phyloP scores from a whole-genome alignment of 2,329 filamentous ascomycete genomes.

The Gaeumannomyces tritici region DNA sequence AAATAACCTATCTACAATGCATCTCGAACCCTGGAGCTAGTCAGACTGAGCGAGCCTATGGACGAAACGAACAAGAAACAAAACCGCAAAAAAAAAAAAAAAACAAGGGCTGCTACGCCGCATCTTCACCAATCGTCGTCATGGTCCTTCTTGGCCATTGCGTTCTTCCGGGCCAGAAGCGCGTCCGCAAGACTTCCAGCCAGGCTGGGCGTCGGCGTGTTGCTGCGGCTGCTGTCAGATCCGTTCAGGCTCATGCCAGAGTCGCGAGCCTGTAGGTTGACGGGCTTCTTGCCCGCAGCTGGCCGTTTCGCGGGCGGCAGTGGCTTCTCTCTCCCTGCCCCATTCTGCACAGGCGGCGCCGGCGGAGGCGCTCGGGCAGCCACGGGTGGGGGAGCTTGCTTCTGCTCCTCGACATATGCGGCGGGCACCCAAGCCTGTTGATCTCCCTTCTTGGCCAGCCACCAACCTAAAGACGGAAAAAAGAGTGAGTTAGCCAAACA shows the following conservation, averaged over 20 bases:
- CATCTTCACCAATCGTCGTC: slow-evolving; percentile 57
- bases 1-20: background rate
- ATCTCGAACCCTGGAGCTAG: background rate
- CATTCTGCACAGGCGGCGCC: slow-evolving; percentile 39
- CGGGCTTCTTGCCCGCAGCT: slow-evolving; percentile 60
- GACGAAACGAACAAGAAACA: background rate
- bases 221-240: slow-evolving; percentile 54
- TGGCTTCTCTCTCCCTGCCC: slow-evolving; percentile 28
- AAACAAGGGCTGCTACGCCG: background rate
- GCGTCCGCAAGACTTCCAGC: slow-evolving; percentile 70
- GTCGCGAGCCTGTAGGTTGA: slow-evolving; percentile 60
- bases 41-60: background rate
- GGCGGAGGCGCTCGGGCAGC: slow-evolving; percentile 56
- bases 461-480: slow-evolving; percentile 70
- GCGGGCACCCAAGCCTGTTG: slow-evolving; percentile 91
- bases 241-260: slow-evolving; percentile 54
- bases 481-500: background rate
- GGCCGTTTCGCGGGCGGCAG: slow-evolving; percentile 76
- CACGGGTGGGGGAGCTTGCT: slow-evolving; percentile 47
- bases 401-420: slow-evolving; percentile 84
- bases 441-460: slow-evolving; percentile 67
- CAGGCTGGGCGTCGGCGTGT: slow-evolving; percentile 61
- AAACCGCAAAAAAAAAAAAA: background rate
- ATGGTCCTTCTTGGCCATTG: slow-evolving; percentile 63
- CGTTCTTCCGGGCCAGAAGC: slow-evolving; percentile 65